These are phyloP conservation scores for Solanum okadae DNA, from an alignment of 257 asterid genomes.

Conservation along the genomic window DNA sequence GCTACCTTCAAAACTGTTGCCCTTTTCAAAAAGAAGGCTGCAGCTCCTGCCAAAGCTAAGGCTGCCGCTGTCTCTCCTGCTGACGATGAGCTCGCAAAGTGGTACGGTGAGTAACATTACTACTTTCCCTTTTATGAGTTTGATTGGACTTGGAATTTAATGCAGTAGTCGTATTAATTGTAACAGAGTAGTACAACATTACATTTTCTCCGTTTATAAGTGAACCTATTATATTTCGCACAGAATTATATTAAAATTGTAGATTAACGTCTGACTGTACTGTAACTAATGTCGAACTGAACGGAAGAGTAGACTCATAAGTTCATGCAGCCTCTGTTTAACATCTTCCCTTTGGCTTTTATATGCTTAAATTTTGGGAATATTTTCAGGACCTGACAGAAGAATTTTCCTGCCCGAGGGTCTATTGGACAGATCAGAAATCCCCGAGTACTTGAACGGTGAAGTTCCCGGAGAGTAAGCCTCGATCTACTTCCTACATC, in stretches of 20 bases:
- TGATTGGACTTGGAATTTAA: not conserved
- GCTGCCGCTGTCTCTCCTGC: slow-evolving; percentile 36
- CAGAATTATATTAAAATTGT: not conserved
- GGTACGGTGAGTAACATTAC: slow-evolving; percentile 74
- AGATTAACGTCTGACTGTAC: not conserved
- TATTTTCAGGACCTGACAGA: slow-evolving; percentile 78
- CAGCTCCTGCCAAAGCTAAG: slow-evolving; percentile 52
- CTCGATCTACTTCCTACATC: not conserved
- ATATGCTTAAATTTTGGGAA: not conserved
- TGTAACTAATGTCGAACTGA: not conserved
- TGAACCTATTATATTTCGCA: not conserved
- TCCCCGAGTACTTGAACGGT: slow-evolving; percentile 89
- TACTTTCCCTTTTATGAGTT: not conserved
- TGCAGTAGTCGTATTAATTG: not conserved
- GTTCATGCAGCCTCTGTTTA: not conserved
- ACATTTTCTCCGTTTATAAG: not conserved
- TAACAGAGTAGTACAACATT: not conserved
- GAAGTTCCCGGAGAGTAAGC: slow-evolving; percentile 97
- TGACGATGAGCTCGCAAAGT: slow-evolving; percentile 93
- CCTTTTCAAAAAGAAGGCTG: slow-evolving; percentile 60
- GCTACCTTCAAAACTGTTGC: slow-evolving; percentile 69
- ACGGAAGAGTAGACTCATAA: not conserved
- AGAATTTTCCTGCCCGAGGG: slow-evolving; percentile 95
- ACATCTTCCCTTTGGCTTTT: not conserved
- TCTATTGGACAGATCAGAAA: slow-evolving; percentile 86